Conservation (phyloP, 2,329 filamentous ascomycete genomes). For the Claviceps humidiphila region DNA sequence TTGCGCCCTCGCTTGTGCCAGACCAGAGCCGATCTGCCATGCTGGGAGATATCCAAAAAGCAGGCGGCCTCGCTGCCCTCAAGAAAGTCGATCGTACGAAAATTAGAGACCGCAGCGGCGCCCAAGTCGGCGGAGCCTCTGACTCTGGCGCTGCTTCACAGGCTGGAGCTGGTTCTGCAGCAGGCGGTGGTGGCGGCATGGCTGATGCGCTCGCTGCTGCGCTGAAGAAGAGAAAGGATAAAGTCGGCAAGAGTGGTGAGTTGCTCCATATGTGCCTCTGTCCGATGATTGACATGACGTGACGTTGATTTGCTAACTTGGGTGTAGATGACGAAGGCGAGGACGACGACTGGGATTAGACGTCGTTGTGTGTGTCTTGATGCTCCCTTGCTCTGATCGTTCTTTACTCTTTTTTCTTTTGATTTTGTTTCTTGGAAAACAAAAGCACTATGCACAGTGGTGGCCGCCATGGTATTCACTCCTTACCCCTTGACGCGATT, state of each 20-base stretch:
- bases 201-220: conserved; percentile 72
- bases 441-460: background rate
- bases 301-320: conserved; percentile 5
- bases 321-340: conserved; percentile 59
- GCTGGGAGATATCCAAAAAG: conserved; percentile 58
- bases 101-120: conserved; percentile 59
- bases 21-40: conserved; percentile 43
- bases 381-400: no score
- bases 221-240: conserved; percentile 73
- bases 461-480: no score
- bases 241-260: conserved; percentile 91
- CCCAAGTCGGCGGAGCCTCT: conserved; percentile 39
- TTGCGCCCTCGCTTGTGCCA: conserved; percentile 26
- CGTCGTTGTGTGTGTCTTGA: conserved; percentile 2
- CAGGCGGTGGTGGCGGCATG: conserved; percentile 52
- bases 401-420: conserved; percentile 9
- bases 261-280: conserved; percentile 14
- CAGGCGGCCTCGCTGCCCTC: conserved; percentile 52
- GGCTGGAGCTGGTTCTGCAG: conserved; percentile 36
- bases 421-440: background rate
- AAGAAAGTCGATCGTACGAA: conserved; percentile 62
- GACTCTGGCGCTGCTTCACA: conserved; percentile 39
- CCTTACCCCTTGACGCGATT: background rate
- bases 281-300: background rate
- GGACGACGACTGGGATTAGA: conserved; percentile 55